These are phyloP conservation scores for Coemansia sp. DNA, from an alignment of 192 early-diverging fungal species.

Conservation along the genomic window DNA sequence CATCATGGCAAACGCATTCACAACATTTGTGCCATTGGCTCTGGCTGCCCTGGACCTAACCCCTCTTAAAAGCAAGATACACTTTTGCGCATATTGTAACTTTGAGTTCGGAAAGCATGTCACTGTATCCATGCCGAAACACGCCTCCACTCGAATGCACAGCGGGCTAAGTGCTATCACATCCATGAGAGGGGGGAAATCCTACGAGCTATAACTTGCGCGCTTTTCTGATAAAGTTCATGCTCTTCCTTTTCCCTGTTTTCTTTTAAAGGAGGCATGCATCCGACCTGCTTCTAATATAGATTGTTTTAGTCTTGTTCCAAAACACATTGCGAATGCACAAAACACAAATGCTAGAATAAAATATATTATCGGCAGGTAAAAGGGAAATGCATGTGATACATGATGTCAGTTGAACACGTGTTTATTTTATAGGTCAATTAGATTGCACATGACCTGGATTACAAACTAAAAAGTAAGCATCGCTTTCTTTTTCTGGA, in stretches of 20 bases:
- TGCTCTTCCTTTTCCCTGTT: not conserved
- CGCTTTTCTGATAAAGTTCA: not conserved
- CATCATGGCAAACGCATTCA: slow-evolving; percentile 39
- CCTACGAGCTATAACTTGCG: not conserved
- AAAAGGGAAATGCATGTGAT: too few species aligned
- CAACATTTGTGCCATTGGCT: slow-evolving; percentile 42
- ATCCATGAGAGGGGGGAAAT: not conserved
- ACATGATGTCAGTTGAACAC: too few species aligned
- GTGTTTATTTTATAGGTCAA: too few species aligned
- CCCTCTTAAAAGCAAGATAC: slow-evolving; percentile 46
- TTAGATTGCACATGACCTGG: too few species aligned
- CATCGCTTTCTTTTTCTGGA: too few species aligned
- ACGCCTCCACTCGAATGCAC: not conserved
- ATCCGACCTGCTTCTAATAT: not conserved
- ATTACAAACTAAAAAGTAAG: too few species aligned
- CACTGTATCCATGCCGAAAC: slow-evolving; percentile 39
- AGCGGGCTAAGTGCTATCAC: not conserved
- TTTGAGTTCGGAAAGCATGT: slow-evolving; percentile 50
- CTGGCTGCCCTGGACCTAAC: slow-evolving; percentile 42
- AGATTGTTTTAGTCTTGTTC: not conserved
- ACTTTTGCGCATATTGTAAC: slow-evolving; percentile 48
- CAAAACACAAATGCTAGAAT: too few species aligned
- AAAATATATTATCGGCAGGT: too few species aligned
- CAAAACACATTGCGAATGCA: too few species aligned
- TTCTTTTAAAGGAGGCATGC: not conserved